Percentiles rank a stretch among this genome's conserved stretches.
These are phyloP conservation scores for Colletotrichum paranaense DNA, from an alignment of 2,329 filamentous ascomycete species.

Conservation along the genomic window DNA sequence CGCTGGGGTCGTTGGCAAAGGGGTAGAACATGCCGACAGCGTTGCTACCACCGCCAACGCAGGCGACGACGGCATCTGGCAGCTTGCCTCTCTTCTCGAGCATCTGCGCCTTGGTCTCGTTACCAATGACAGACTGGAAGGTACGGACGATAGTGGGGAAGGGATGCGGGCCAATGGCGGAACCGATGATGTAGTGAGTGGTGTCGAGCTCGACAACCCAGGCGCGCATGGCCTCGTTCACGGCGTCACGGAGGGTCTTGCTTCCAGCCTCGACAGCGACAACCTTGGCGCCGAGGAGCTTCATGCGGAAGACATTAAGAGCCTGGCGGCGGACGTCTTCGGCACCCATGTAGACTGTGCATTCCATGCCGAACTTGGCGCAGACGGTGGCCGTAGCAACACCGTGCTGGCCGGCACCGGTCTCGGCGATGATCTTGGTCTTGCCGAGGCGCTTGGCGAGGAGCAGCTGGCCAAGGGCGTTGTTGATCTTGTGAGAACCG, in stretches of 20 bases:
- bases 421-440: slow-evolving; percentile 97
- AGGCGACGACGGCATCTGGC: slow-evolving; percentile 95
- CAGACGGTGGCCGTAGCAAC: slow-evolving; percentile 98
- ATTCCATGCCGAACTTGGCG: slow-evolving; percentile 98
- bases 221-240: slow-evolving; percentile 93
- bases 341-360: slow-evolving; percentile 97
- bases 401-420: slow-evolving; percentile 96
- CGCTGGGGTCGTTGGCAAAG: slow-evolving; percentile 85
- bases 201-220: slow-evolving; percentile 95
- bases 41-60: slow-evolving; percentile 95
- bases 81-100: slow-evolving; percentile 84
- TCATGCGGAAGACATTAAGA: slow-evolving; percentile 98
- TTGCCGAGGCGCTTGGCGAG: slow-evolving; percentile 89
- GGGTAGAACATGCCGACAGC: slow-evolving; percentile 99
- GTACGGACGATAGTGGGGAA: slow-evolving; percentile 98
- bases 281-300: slow-evolving; percentile 91
- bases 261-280: slow-evolving; percentile 93
- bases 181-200: slow-evolving; percentile 98
- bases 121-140: slow-evolving; percentile 96
- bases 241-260: slow-evolving; percentile 84
- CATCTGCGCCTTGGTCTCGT: slow-evolving; percentile 95
- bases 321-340: slow-evolving; percentile 97
- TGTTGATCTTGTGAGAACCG: slow-evolving; percentile 99
- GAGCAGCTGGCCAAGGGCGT: slow-evolving; percentile 92
- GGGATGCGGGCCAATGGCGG: slow-evolving; percentile 95